These are phyloP conservation scores for Biscogniauxia marginata DNA, from an alignment of 2,329 filamentous ascomycete species.

Conservation along the genomic window DNA sequence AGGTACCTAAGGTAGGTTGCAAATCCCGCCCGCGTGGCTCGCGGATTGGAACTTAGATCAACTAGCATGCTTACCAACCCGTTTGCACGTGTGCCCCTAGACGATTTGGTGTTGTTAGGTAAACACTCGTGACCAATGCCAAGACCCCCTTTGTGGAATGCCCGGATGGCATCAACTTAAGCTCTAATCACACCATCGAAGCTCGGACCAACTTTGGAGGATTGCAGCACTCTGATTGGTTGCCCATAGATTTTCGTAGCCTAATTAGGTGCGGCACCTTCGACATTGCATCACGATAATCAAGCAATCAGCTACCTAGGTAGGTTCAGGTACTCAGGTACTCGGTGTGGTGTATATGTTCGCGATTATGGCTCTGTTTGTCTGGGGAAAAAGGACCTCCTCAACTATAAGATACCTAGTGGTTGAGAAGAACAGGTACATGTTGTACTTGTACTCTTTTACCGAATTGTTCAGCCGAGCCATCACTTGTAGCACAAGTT, in stretches of 20 bases:
- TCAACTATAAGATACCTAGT: too few species aligned
- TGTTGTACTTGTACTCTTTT: too few species aligned
- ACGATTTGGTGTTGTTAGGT: neutral
- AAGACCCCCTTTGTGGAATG: neutral
- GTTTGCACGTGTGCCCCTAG: neutral
- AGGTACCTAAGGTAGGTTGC: too few species aligned
- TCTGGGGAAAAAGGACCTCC: too few species aligned
- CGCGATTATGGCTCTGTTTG: too few species aligned
- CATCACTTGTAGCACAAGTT: too few species aligned
- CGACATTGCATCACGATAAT: constrained; percentile 1
- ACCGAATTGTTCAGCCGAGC: too few species aligned
- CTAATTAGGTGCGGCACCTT: constrained; percentile 14
- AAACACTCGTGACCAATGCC: neutral
- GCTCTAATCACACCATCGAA: constrained; percentile 26
- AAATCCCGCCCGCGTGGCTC: too few species aligned
- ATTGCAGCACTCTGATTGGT: constrained; percentile 11
- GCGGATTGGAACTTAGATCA: too few species aligned
- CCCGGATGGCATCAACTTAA: constrained; percentile 22
- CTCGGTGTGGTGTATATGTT: too few species aligned
- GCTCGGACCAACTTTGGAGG: constrained; percentile 9
- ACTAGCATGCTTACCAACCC: too few species aligned
- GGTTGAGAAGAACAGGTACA: too few species aligned
- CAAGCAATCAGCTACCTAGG: neutral
- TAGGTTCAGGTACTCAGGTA: neutral
- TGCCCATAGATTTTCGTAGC: constrained; percentile 1